A percentile compares a stretch with the other conserved stretches of the same genome.
These are phyloP conservation scores for Metschnikowia shivogae DNA, from an alignment of 805 yeast species.

Conservation along the genomic window DNA sequence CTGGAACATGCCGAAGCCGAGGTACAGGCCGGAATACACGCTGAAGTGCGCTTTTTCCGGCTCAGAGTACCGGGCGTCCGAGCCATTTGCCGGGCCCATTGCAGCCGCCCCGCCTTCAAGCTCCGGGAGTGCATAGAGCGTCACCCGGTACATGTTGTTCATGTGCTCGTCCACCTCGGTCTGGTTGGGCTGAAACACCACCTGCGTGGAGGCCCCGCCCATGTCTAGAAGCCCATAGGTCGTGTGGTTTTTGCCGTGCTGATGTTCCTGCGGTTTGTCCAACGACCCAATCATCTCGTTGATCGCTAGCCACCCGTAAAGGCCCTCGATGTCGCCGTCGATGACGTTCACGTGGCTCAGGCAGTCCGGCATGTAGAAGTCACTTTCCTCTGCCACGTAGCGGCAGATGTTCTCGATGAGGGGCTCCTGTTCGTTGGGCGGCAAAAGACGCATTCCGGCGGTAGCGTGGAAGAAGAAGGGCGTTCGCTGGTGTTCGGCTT, in stretches of 20 bases:
- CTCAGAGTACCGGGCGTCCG: neutral
- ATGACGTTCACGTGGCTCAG: conserved; percentile 53
- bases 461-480: conserved; percentile 70
- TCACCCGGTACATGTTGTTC: conserved; percentile 44
- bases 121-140: conserved; percentile 34
- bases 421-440: conserved; percentile 46
- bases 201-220: conserved; percentile 67
- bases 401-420: conserved; percentile 47
- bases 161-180: conserved; percentile 43
- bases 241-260: conserved; percentile 41
- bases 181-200: conserved; percentile 55
- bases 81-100: too few relatives aligned
- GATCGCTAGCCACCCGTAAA: conserved; percentile 63
- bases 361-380: conserved; percentile 60
- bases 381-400: conserved; percentile 44
- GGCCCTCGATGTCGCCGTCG: conserved; percentile 63
- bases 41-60: conserved; percentile 30
- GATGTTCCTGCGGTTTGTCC: conserved; percentile 31
- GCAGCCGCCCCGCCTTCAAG: conserved; percentile 11
- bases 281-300: conserved; percentile 52
- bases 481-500: conserved; percentile 55
- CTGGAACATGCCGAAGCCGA: conserved; percentile 60
- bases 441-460: conserved; percentile 60
- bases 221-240: conserved; percentile 58
- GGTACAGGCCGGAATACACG: conserved; percentile 52